A percentile compares a stretch with the other conserved stretches of the same genome.
Conservation (phyloP, 768 basidiomycete genomes). For the Boletus bicolor region DNA sequence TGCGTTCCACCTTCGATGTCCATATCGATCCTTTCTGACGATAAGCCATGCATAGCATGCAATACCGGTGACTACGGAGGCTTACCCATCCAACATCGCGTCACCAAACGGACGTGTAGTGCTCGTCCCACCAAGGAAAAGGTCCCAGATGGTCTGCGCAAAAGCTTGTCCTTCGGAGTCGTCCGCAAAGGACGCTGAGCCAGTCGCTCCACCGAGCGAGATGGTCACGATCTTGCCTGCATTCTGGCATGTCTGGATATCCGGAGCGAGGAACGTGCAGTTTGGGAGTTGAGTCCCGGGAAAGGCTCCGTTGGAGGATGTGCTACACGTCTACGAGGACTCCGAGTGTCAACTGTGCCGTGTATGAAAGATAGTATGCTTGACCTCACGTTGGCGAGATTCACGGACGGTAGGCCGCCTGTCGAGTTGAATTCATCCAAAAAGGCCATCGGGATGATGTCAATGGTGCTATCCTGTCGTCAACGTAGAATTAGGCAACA, state of each 20-base stretch:
- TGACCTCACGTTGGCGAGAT: constrained; percentile 53
- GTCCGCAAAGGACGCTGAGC: constrained; percentile 55
- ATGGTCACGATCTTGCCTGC: constrained; percentile 61
- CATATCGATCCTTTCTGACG: constrained; percentile 37
- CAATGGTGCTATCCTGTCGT: constrained; percentile 50
- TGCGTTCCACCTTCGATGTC: constrained; percentile 46
- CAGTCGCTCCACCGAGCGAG: constrained; percentile 63
- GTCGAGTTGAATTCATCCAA: constrained; percentile 55
- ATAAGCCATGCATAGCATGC: neutral
- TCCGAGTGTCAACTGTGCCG: neutral
- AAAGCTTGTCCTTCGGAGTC: constrained; percentile 57
- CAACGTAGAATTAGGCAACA: neutral
- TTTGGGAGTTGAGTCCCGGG: constrained; percentile 61
- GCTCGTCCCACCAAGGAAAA: constrained; percentile 67
- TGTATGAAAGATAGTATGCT: neutral
- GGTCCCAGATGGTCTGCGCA: constrained; percentile 63
- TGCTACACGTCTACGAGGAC: constrained; percentile 55
- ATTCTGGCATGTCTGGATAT: constrained; percentile 62
- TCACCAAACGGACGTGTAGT: constrained; percentile 66
- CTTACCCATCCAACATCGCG: constrained; percentile 70
- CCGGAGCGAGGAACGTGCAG: constrained; percentile 57
- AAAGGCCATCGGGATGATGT: constrained; percentile 62
- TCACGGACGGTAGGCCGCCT: constrained; percentile 56
- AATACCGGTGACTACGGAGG: neutral
- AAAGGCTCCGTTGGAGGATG: constrained; percentile 52